Evolutionary conservation across 768 basidiomycete genomes (phyloP).

Genomic region (Exsudoporus frostii): DNA sequence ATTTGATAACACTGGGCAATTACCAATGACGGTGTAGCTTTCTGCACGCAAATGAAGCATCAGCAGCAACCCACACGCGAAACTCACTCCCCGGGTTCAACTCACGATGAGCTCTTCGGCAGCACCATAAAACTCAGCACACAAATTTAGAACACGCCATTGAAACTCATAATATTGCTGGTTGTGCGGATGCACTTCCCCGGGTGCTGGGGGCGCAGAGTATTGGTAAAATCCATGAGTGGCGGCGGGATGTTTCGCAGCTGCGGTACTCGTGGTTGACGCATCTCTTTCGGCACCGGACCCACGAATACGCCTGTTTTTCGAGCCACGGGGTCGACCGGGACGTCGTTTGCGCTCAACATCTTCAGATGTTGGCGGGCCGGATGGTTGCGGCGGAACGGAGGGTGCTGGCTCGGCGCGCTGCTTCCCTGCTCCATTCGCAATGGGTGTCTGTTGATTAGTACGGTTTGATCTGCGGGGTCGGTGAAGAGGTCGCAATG

Average conservation of each 20-base stretch:
- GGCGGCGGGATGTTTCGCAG: constrained; percentile 30
- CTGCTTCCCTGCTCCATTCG: constrained; percentile 17
- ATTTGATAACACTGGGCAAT: constrained; percentile 79
- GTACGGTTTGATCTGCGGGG: constrained; percentile 24
- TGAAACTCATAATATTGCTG: constrained; percentile 85
- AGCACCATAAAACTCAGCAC: constrained; percentile 82
- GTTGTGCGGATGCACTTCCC: constrained; percentile 58
- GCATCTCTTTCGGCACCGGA: constrained; percentile 28
- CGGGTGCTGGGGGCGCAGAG: constrained; percentile 38
- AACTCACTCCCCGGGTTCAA: constrained; percentile 20
- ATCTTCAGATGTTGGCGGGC: constrained; percentile 27
- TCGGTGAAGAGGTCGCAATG: constrained; percentile 3
- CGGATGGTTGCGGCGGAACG: constrained; percentile 22
- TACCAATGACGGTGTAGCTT: constrained; percentile 62
- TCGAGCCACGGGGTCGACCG: constrained; percentile 76
- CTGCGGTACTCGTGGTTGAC: constrained; percentile 8
- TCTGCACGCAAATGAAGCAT: constrained; percentile 29
- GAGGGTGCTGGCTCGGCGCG: constrained; percentile 27
- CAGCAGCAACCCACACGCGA: constrained; percentile 6
- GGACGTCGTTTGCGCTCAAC: constrained; percentile 63
- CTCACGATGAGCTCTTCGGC: constrained; percentile 81
- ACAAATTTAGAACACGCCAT: constrained; percentile 78
- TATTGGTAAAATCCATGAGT: constrained; percentile 46
- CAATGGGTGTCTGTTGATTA: constrained; percentile 13
- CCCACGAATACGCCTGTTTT: constrained; percentile 56